Evolutionary conservation across 768 basidiomycete species (phyloP).

Genomic region (Baorangia bicolor): DNA sequence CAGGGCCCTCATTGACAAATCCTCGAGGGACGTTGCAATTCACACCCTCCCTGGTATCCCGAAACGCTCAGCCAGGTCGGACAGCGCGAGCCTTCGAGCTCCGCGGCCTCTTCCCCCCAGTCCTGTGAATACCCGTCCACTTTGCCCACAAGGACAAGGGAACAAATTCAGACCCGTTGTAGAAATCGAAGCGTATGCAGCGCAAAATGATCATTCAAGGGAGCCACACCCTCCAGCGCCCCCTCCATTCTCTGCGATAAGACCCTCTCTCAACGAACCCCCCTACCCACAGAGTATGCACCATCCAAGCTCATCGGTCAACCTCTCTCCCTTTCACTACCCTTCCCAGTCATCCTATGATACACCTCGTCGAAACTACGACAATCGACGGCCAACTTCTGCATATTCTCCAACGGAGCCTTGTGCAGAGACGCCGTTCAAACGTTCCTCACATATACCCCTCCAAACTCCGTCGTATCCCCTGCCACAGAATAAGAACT

Average conservation of each 20-base stretch:
- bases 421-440: slow-evolving; percentile 14
- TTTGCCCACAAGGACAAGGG: background rate
- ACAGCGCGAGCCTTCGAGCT: slow-evolving; percentile 1
- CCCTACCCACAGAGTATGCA: slow-evolving; percentile 30
- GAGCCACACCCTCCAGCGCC: slow-evolving; percentile 24
- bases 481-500: slow-evolving; percentile 1
- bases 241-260: slow-evolving; percentile 33
- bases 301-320: slow-evolving; percentile 22
- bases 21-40: background rate
- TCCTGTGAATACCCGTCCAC: slow-evolving; percentile 11
- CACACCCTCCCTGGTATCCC: background rate
- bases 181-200: slow-evolving; percentile 5
- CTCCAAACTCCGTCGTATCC: slow-evolving; percentile 2
- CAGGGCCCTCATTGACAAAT: too few species aligned
- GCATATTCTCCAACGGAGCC: slow-evolving; percentile 4
- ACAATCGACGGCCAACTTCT: slow-evolving; percentile 6
- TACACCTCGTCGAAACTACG: slow-evolving; percentile 12
- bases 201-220: background rate
- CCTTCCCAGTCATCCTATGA: slow-evolving; percentile 22
- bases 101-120: slow-evolving; percentile 28
- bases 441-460: slow-evolving; percentile 19
- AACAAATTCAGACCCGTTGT: background rate
- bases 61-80: background rate
- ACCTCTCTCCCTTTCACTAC: slow-evolving; percentile 24
- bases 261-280: slow-evolving; percentile 39